Evolutionary conservation across 495 filamentous ascomycete species (phyloP).

Genomic region (Friedmanniomyces simplex): DNA sequence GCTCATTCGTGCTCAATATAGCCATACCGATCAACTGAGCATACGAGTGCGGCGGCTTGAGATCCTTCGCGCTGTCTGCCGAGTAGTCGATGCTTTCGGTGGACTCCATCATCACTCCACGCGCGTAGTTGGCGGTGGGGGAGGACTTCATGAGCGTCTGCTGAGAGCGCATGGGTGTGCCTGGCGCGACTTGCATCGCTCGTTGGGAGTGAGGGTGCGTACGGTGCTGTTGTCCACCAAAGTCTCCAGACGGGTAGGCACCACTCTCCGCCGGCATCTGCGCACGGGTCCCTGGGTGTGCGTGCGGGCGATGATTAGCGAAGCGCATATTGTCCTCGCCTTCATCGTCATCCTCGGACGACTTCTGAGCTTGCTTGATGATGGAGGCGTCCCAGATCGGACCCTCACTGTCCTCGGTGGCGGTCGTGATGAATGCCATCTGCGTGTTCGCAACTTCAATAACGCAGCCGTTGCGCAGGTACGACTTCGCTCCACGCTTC

Average conservation of each 20-base stretch:
- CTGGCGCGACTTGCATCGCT: conserved; percentile 11
- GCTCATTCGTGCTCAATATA: conserved; percentile 70
- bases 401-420: conserved; percentile 10
- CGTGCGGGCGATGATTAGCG: conserved; percentile 4
- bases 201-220: conserved; percentile 19
- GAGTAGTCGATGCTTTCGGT: conserved; percentile 78
- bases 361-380: conserved; percentile 22
- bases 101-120: conserved; percentile 62
- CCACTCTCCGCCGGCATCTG: conserved; percentile 4
- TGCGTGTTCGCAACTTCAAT: conserved; percentile 84
- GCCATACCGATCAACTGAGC: conserved; percentile 96
- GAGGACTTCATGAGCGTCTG: conserved; percentile 15
- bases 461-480: conserved; percentile 72
- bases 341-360: conserved; percentile 24
- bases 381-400: conserved; percentile 22
- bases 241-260: background rate
- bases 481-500: conserved; percentile 51
- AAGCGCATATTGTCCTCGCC: conserved; percentile 18
- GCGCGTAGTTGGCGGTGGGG: conserved; percentile 38
- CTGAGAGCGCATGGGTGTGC: conserved; percentile 20
- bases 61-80: conserved; percentile 66
- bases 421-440: conserved; percentile 95
- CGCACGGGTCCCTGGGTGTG: conserved; percentile 8
- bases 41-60: conserved; percentile 93
- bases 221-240: conserved; percentile 10